phyloP scores from a whole-genome alignment of 2,329 filamentous ascomycete species.

The Ceratocystis huliohia region DNA sequence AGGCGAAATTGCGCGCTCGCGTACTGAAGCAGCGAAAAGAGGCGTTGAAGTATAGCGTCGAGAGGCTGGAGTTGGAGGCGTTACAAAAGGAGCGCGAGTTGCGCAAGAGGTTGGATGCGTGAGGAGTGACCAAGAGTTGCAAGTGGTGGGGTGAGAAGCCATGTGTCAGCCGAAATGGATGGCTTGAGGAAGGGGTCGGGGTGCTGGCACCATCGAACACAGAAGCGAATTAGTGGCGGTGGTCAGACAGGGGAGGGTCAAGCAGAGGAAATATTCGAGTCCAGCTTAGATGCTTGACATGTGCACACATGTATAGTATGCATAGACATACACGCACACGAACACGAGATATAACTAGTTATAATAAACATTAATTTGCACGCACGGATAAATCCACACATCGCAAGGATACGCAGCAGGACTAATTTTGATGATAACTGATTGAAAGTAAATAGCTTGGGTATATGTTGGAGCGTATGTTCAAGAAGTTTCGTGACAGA shows the following conservation, averaged over 20 bases:
- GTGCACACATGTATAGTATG: neutral
- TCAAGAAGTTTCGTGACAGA: constrained; percentile 15
- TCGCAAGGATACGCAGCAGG: neutral
- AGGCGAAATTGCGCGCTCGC: constrained; percentile 39
- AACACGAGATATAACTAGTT: neutral
- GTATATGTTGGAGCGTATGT: constrained; percentile 7
- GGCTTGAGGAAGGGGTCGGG: neutral
- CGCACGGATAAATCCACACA: neutral
- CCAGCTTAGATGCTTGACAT: neutral
- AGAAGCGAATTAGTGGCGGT: neutral
- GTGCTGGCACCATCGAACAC: neutral
- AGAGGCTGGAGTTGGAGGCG: constrained; percentile 75
- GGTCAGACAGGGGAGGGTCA: neutral
- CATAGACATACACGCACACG: neutral
- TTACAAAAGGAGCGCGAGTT: constrained; percentile 56
- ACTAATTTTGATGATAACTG: constrained; percentile 18
- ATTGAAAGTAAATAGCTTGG: constrained; percentile 13
- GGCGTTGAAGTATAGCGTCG: constrained; percentile 72
- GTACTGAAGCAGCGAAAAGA: constrained; percentile 71
- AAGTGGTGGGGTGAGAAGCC: neutral
- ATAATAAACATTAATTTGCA: neutral
- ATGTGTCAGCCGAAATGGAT: neutral
- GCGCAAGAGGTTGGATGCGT: constrained; percentile 36
- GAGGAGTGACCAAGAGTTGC: neutral
- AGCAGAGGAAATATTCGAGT: neutral